These are phyloP conservation scores for Nakazawaea molendinolei DNA, from an alignment of 805 yeast genomes.

Conservation along the genomic window DNA sequence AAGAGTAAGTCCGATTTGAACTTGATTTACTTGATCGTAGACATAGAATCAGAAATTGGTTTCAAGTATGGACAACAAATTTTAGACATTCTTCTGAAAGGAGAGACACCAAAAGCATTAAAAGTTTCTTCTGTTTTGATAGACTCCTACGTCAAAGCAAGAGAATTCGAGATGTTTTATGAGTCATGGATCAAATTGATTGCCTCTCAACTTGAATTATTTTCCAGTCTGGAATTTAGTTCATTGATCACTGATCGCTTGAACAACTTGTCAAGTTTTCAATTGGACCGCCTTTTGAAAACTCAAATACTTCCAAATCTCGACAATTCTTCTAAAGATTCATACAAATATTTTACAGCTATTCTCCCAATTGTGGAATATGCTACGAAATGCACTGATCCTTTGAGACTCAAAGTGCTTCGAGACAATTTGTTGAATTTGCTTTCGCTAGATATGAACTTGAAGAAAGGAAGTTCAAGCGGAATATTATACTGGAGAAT, in stretches of 20 bases:
- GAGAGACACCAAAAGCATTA: constrained; percentile 13
- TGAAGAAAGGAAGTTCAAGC: neutral
- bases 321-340: neutral
- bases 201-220: constrained; percentile 12
- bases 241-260: constrained; percentile 33
- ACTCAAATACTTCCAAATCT: neutral
- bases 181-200: constrained; percentile 32
- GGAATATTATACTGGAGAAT: constrained; percentile 32
- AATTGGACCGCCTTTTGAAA: constrained; percentile 26
- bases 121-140: constrained; percentile 26
- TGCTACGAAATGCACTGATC: constrained; percentile 27
- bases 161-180: constrained; percentile 49
- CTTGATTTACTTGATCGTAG: constrained; percentile 40
- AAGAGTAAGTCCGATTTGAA: constrained; percentile 27
- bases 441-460: constrained; percentile 14
- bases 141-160: constrained; percentile 43
- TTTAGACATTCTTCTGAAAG: constrained; percentile 14
- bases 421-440: constrained; percentile 19
- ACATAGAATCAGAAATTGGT: constrained; percentile 56
- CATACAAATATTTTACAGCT: constrained; percentile 13
- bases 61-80: constrained; percentile 32
- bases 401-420: constrained; percentile 18
- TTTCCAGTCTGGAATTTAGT: constrained; percentile 24
- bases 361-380: constrained; percentile 32
- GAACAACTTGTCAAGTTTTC: constrained; percentile 39